Percentiles rank a stretch among this genome's conserved stretches.
Evolutionary conservation across 73 alveolate genomes (phyloP).

Genomic region (Durusdinium trenchii): DNA sequence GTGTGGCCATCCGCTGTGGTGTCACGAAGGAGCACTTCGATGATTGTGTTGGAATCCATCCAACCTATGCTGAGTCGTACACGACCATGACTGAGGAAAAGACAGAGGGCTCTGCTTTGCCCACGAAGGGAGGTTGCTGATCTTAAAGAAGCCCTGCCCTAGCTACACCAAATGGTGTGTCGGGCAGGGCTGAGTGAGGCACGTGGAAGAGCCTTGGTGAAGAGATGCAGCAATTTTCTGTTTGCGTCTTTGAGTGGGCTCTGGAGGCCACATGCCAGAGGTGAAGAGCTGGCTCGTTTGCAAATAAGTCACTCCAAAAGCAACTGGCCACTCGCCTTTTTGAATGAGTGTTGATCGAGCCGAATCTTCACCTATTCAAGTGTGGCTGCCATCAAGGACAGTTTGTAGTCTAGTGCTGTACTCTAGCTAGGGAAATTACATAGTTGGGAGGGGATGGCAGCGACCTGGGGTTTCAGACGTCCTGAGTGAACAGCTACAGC

Average conservation of each 20-base stretch:
- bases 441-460: too few relatives aligned
- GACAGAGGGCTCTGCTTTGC: slow-evolving; percentile 63
- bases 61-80: slow-evolving; percentile 88
- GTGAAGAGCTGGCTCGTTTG: too few relatives aligned
- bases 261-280: too few relatives aligned
- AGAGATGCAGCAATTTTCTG: slow-evolving; percentile 5
- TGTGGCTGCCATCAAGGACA: too few relatives aligned
- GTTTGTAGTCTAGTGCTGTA: too few relatives aligned
- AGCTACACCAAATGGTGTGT: neutral
- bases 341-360: too few relatives aligned
- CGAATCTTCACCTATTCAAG: too few relatives aligned
- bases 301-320: too few relatives aligned
- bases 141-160: slow-evolving; percentile 51
- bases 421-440: too few relatives aligned
- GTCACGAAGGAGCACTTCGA: slow-evolving; percentile 90
- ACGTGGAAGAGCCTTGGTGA: slow-evolving; percentile 57
- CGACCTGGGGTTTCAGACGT: too few relatives aligned
- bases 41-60: slow-evolving; percentile 28
- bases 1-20: slow-evolving; percentile 92
- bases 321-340: too few relatives aligned
- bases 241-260: slow-evolving; percentile 58
- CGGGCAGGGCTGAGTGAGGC: neutral
- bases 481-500: too few relatives aligned
- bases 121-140: slow-evolving; percentile 91
- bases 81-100: slow-evolving; percentile 88